Evolutionary conservation across 139 green algal species (phyloP).

Genomic region (Diplosphaera chodatii): DNA sequence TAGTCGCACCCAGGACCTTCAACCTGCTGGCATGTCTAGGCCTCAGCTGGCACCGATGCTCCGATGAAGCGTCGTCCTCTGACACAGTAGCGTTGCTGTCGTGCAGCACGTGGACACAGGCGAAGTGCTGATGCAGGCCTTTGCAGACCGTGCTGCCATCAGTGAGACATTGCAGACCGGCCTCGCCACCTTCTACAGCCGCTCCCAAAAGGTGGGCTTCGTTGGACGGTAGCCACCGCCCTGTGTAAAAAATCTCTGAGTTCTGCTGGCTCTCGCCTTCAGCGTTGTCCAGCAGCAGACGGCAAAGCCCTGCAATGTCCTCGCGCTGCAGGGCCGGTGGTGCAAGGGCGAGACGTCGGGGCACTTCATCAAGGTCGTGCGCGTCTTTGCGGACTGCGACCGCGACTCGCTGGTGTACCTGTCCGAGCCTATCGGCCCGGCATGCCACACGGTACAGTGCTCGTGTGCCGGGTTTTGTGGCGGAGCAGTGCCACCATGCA

Average conservation of each 20-base stretch:
- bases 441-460: slow-evolving; percentile 75
- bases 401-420: slow-evolving; percentile 93
- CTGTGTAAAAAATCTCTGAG: no score
- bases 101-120: slow-evolving; percentile 92
- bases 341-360: slow-evolving; percentile 97
- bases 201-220: slow-evolving; percentile 48
- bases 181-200: slow-evolving; percentile 93
- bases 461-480: neutral
- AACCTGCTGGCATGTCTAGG: no score
- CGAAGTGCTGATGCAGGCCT: slow-evolving; percentile 95
- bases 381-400: slow-evolving; percentile 85
- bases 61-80: no score
- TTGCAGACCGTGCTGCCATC: slow-evolving; percentile 78
- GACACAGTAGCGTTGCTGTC: no score
- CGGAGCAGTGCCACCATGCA: no score
- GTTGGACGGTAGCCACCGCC: no score
- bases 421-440: slow-evolving; percentile 72
- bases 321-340: slow-evolving; percentile 76
- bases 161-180: slow-evolving; percentile 83
- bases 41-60: no score
- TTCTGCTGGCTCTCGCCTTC: no score
- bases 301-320: no score
- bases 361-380: slow-evolving; percentile 80
- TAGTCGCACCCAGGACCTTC: no score
- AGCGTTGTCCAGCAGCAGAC: no score